phyloP scores from a whole-genome alignment of 345 rosid species.

The Dipteronia dyeriana region DNA sequence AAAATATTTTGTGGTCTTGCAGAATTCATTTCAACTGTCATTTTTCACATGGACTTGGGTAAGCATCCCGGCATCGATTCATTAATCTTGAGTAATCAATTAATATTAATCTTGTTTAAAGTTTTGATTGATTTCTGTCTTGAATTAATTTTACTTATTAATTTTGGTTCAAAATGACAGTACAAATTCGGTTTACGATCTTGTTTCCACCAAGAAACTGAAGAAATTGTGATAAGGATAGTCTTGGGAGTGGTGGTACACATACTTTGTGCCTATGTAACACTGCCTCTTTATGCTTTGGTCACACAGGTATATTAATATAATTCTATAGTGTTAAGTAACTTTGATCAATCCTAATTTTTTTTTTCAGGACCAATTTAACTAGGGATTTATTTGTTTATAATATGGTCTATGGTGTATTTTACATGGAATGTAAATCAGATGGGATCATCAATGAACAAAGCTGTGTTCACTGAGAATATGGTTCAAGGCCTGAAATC shows the following conservation, averaged over 20 bases:
- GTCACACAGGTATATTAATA: conserved; percentile 50
- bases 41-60: conserved; percentile 94
- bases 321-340: too few relatives aligned
- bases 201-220: conserved; percentile 49
- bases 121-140: background rate
- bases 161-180: conserved; percentile 34
- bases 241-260: conserved; percentile 50
- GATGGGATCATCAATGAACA: conserved; percentile 66
- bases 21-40: conserved; percentile 90
- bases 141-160: background rate
- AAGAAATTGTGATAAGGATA: conserved; percentile 46
- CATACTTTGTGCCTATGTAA: conserved; percentile 60
- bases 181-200: conserved; percentile 56
- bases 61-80: conserved; percentile 19
- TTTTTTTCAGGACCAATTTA: too few relatives aligned
- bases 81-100: too few relatives aligned
- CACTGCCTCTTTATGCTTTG: conserved; percentile 65
- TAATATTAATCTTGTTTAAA: background rate
- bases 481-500: conserved; percentile 43
- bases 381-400: too few relatives aligned
- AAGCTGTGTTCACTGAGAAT: conserved; percentile 42
- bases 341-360: too few relatives aligned
- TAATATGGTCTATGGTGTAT: too few relatives aligned
- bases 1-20: conserved; percentile 1
- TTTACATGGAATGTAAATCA: conserved; percentile 13